Evolutionary conservation across 495 filamentous ascomycete genomes (phyloP).

Genomic region (Pyrenula aspistea): DNA sequence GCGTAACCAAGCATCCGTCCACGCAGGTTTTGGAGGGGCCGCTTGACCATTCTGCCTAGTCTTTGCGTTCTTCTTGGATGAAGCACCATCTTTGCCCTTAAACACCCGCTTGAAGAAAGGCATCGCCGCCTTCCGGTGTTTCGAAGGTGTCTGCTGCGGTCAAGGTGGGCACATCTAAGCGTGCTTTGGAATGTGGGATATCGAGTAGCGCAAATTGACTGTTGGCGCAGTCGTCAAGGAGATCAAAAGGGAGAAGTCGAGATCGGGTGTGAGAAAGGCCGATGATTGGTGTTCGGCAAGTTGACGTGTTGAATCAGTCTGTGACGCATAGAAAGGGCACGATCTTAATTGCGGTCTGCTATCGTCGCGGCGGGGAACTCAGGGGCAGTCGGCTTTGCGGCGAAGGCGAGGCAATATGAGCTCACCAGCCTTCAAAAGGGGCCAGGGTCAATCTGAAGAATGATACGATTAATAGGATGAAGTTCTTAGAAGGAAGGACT

Average conservation of each 20-base stretch:
- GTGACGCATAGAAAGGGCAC: background rate
- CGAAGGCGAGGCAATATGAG: background rate
- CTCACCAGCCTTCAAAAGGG: background rate
- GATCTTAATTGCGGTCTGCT: background rate
- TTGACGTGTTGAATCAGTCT: background rate
- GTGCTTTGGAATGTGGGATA: background rate
- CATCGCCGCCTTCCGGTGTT: conserved; percentile 16
- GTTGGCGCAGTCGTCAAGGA: background rate
- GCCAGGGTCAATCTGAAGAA: background rate
- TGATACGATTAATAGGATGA: background rate
- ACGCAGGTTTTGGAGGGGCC: conserved; percentile 55
- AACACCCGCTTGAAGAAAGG: conserved; percentile 63
- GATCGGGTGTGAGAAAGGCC: background rate
- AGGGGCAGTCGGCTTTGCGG: background rate
- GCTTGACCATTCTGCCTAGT: conserved; percentile 31
- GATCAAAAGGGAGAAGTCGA: background rate
- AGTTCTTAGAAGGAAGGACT: background rate
- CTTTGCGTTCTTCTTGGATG: conserved; percentile 46
- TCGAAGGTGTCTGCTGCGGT: background rate
- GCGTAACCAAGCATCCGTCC: conserved; percentile 83
- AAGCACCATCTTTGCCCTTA: conserved; percentile 52
- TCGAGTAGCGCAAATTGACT: no score
- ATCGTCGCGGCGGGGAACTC: background rate
- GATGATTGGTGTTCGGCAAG: background rate
- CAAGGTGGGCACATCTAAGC: background rate